phyloP scores from a whole-genome alignment of 2,329 filamentous ascomycete species.

The Trichoderma cornu-damae region DNA sequence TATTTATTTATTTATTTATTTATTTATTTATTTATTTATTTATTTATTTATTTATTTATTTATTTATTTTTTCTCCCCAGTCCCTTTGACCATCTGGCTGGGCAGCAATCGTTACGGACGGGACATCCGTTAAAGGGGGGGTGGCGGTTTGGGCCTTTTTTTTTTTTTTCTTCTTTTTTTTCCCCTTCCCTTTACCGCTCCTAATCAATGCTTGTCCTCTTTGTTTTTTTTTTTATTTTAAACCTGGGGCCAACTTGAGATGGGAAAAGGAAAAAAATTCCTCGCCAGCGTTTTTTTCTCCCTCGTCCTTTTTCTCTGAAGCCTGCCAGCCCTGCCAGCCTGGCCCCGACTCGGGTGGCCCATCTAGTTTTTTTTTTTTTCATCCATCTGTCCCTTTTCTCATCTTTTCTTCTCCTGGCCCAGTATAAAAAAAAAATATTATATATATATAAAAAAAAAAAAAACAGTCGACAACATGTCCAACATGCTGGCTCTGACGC shows the following conservation, averaged over 20 bases:
- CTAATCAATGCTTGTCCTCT: no score
- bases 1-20: no score
- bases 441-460: no score
- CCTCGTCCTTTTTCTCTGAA: background rate
- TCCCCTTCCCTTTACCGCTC: no score
- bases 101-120: slow-evolving; percentile 14
- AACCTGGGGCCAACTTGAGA: slow-evolving; percentile 7
- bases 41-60: no score
- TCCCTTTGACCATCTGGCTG: slow-evolving; percentile 5
- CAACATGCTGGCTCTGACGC: slow-evolving; percentile 29
- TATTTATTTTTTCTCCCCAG: background rate
- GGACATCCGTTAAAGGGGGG: slow-evolving; percentile 4
- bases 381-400: background rate
- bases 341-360: background rate
- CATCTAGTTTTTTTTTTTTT: background rate
- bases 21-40: no score
- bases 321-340: background rate
- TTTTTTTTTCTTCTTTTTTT: background rate
- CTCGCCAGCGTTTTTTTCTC: background rate
- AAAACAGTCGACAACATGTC: slow-evolving; percentile 19
- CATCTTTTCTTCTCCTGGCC: background rate
- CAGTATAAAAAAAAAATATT: no score
- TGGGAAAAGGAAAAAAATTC: background rate
- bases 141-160: background rate
- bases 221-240: slow-evolving; percentile 8